Evolutionary conservation across 2,329 filamentous ascomycete genomes (phyloP), one percentile per base, ranked within the genome.

Genomic region (Phyllosticta ampelicida): DNA sequence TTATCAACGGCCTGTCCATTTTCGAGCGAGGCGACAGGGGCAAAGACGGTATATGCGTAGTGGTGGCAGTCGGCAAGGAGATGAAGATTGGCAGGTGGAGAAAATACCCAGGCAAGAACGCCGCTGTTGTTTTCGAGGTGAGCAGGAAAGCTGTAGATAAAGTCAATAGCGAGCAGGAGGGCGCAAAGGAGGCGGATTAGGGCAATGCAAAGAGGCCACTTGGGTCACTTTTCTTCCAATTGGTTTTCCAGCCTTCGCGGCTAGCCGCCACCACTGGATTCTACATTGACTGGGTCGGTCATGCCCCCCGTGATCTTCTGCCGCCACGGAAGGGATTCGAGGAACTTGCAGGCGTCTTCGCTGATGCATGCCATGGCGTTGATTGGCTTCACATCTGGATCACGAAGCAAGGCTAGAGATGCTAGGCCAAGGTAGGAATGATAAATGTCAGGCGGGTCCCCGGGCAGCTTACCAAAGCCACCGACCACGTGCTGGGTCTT

Each of bases 361-460:
- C 87, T 90, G 48, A 92, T 82, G 66, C 90, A 95, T 54, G 96
- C 74, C 0, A 81, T 81, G 0, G 86, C 80, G 69, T 97, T 90
- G 53, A 96, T 79, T 19, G 76, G 73, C 62, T 86, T 86, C 44
- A 97, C 69, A 0, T 82, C 82, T 0, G 79, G 70, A 63, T 95
- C 88, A 8, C 83, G 83, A 70, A 90, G 81, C 16, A 89, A 80
- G 0, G 86, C 84, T 48, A 99, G 76, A 0, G 88, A 86, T 1
- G 90, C 87, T 30, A 97, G 80, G 0, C 90, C 94, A 28, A 97
- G 80, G 69, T 91, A 96, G 0, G 87, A 88, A 69, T 99, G 94
- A 64, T 95, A 89, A 23, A 97, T 78, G 72, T 89, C 86, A 74
- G 73, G 70, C 58, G 74, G 71, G 61, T 77, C 72, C 16, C 74